Evolutionary conservation across 2,329 filamentous ascomycete genomes (phyloP).

Genomic region (Cryoendolithus antarcticus): DNA sequence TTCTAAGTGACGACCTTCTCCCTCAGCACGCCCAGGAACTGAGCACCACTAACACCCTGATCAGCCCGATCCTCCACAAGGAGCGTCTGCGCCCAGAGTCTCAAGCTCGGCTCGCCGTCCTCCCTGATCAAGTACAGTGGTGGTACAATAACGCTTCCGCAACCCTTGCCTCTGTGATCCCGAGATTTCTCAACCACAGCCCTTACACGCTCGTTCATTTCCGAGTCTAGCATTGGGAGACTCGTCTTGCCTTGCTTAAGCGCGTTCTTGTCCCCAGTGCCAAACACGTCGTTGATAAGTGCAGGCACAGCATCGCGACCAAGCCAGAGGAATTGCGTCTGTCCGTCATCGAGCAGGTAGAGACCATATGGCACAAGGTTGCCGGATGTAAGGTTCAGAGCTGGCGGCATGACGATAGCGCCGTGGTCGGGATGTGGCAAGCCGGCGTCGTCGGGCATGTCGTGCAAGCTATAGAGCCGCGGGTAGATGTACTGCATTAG

Average conservation of each 20-base stretch:
- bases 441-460: conserved; percentile 92
- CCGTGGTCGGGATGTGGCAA: conserved; percentile 74
- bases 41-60: conserved; percentile 80
- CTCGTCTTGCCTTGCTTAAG: conserved; percentile 84
- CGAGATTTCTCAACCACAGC: conserved; percentile 85
- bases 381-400: conserved; percentile 77
- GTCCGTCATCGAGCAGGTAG: conserved; percentile 92
- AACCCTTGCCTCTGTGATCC: conserved; percentile 74
- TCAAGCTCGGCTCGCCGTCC: conserved; percentile 88
- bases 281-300: conserved; percentile 81
- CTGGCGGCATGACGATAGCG: conserved; percentile 75
- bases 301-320: conserved; percentile 87
- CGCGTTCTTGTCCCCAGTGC: conserved; percentile 67
- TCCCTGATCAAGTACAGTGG: conserved; percentile 89
- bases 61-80: conserved; percentile 91
- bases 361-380: conserved; percentile 78
- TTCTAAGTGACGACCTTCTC: conserved; percentile 61
- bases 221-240: conserved; percentile 78
- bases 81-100: conserved; percentile 93
- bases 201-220: conserved; percentile 90
- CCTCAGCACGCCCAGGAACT: conserved; percentile 83
- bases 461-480: conserved; percentile 64
- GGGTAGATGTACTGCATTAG: conserved; percentile 78
- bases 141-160: conserved; percentile 84
- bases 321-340: conserved; percentile 96